These are phyloP conservation scores for Aphanomyces invadans DNA, from an alignment of 352 stramenopile genomes.

Conservation along the genomic window DNA sequence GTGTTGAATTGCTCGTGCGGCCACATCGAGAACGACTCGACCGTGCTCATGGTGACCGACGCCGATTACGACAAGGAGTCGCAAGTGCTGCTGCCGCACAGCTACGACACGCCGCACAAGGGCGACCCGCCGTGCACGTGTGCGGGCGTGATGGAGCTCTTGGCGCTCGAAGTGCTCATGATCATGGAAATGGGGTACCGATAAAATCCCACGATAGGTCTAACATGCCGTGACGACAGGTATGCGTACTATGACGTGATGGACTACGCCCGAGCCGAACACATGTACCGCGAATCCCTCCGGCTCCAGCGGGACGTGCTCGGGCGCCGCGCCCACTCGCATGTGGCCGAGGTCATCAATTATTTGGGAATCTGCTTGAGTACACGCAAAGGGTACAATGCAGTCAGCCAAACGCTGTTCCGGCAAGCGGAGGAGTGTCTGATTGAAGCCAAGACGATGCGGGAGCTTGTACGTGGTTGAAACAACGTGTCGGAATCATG, in stretches of 20 bases:
- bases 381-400: conserved; percentile 55
- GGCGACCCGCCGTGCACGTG: conserved; percentile 42
- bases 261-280: conserved; percentile 66
- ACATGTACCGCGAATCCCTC: conserved; percentile 67
- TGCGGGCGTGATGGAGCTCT: conserved; percentile 62
- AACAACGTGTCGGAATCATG: too few species aligned
- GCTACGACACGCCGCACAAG: conserved; percentile 12
- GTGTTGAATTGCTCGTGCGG: conserved; percentile 63
- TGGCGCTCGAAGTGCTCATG: conserved; percentile 62
- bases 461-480: conserved; percentile 40
- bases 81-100: conserved; percentile 28
- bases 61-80: conserved; percentile 51
- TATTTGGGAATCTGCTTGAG: conserved; percentile 73
- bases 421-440: conserved; percentile 60
- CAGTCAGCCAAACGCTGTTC: conserved; percentile 70
- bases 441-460: conserved; percentile 63
- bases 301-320: conserved; percentile 72
- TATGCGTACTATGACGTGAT: conserved; percentile 61
- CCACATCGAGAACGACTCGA: conserved; percentile 64
- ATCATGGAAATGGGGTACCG: conserved; percentile 63
- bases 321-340: conserved; percentile 60
- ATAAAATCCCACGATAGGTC: too few species aligned
- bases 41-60: conserved; percentile 47
- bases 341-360: conserved; percentile 74
- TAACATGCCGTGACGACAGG: too few species aligned